Evolutionary conservation across 495 filamentous ascomycete genomes (phyloP).

Genomic region (Neurospora discreta): DNA sequence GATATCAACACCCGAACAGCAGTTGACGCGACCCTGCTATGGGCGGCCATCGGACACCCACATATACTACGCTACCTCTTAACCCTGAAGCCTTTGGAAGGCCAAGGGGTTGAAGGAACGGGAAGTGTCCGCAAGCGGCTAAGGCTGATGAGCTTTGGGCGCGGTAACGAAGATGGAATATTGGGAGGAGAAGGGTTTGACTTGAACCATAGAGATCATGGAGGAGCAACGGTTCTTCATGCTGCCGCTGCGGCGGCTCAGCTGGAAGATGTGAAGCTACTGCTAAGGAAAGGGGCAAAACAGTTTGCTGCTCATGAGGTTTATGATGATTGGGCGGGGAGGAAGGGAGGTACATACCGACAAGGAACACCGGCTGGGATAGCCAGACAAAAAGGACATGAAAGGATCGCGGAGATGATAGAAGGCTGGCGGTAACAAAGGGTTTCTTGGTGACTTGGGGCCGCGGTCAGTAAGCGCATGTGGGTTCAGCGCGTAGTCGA

Average conservation of each 20-base stretch:
- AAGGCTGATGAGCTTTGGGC: background rate
- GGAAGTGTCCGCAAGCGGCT: background rate
- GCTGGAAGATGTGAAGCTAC: conserved; percentile 3
- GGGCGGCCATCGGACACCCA: background rate
- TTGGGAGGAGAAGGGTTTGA: background rate
- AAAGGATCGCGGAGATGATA: background rate
- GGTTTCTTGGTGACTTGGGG: background rate
- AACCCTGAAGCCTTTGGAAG: background rate
- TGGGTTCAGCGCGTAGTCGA: background rate
- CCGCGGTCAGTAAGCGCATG: background rate
- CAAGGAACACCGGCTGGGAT: conserved; percentile 9
- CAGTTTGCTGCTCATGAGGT: conserved; percentile 6
- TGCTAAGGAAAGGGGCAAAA: conserved; percentile 8
- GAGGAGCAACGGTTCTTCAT: conserved; percentile 11
- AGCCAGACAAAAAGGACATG: conserved; percentile 5
- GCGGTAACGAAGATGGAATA: background rate
- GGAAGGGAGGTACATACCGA: background rate
- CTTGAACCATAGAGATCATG: conserved; percentile 10
- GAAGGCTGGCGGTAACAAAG: conserved; percentile 2
- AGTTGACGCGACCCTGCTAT: conserved; percentile 5
- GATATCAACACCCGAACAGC: conserved; percentile 11
- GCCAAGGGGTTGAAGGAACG: background rate
- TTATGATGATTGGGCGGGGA: conserved; percentile 1
- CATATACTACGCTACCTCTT: conserved; percentile 5
- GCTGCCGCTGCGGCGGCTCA: conserved; percentile 2